Evolutionary conservation across 768 basidiomycete species (phyloP).

Genomic region (Zangia roseola): DNA sequence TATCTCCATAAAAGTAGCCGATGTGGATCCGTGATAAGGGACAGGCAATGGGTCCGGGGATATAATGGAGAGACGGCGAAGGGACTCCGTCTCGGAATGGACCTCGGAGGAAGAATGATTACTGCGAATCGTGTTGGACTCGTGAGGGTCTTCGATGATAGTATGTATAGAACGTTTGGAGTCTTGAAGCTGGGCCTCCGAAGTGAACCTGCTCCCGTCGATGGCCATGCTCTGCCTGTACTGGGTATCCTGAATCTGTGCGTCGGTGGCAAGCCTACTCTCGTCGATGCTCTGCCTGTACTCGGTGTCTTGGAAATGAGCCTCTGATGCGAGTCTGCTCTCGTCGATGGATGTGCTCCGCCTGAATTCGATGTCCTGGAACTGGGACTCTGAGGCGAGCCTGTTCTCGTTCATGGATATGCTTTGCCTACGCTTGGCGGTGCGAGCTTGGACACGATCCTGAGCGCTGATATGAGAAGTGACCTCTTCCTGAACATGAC

Average conservation of each 20-base stretch:
- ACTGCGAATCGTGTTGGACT: constrained; percentile 14
- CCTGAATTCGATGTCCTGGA: too few species aligned
- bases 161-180: constrained; percentile 29
- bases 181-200: constrained; percentile 19
- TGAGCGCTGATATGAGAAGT: constrained; percentile 8
- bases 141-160: constrained; percentile 29
- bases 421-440: constrained; percentile 11
- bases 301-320: background rate
- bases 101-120: constrained; percentile 15
- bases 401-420: constrained; percentile 2
- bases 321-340: too few species aligned
- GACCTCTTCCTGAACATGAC: constrained; percentile 14
- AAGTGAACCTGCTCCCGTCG: constrained; percentile 15
- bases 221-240: too few species aligned
- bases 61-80: constrained; percentile 26
- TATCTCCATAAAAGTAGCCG: constrained; percentile 29
- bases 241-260: too few species aligned
- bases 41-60: constrained; percentile 48
- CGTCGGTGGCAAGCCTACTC: too few species aligned
- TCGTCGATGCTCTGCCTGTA: constrained; percentile 7
- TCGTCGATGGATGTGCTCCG: too few species aligned
- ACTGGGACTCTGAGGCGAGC: too few species aligned
- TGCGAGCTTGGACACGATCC: constrained; percentile 14
- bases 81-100: constrained; percentile 25
- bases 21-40: constrained; percentile 41